These are phyloP conservation scores for Diaporthe australafricana DNA, from an alignment of 2,329 filamentous ascomycete genomes.

Conservation along the genomic window DNA sequence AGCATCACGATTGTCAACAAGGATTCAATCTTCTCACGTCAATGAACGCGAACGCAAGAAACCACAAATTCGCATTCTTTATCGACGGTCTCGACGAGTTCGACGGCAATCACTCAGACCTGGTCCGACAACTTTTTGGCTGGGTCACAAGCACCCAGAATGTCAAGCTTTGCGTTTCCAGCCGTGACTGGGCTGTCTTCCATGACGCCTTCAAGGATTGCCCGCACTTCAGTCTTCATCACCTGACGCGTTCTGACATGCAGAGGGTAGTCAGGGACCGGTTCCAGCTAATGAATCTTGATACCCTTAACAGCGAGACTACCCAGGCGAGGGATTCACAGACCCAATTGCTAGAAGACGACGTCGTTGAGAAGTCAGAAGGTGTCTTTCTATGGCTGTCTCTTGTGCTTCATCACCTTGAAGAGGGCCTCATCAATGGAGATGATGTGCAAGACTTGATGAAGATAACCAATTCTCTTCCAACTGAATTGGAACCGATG, in stretches of 20 bases:
- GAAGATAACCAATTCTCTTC: neutral
- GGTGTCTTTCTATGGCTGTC: constrained; percentile 14
- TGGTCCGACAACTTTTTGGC: neutral
- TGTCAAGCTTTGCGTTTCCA: constrained; percentile 10
- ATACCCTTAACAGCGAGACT: neutral
- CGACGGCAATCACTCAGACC: neutral
- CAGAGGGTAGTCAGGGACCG: neutral
- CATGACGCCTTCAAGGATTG: neutral
- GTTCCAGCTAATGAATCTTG: neutral
- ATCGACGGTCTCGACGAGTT: constrained; percentile 15
- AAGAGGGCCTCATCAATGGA: constrained; percentile 8
- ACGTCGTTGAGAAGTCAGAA: neutral
- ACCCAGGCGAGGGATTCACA: neutral
- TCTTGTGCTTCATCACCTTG: neutral
- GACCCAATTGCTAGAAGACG: neutral
- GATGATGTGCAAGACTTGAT: constrained; percentile 1
- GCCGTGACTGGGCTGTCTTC: neutral
- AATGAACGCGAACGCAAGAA: neutral
- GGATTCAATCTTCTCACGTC: constrained; percentile 1
- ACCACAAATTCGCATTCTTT: constrained; percentile 4
- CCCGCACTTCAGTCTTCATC: neutral
- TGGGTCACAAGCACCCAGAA: neutral
- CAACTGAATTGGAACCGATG: constrained; percentile 6
- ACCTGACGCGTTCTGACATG: constrained; percentile 13
- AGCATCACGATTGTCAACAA: neutral